phyloP scores from a whole-genome alignment of 2,329 filamentous ascomycete species.

The Paracoccidioides lutzii region DNA sequence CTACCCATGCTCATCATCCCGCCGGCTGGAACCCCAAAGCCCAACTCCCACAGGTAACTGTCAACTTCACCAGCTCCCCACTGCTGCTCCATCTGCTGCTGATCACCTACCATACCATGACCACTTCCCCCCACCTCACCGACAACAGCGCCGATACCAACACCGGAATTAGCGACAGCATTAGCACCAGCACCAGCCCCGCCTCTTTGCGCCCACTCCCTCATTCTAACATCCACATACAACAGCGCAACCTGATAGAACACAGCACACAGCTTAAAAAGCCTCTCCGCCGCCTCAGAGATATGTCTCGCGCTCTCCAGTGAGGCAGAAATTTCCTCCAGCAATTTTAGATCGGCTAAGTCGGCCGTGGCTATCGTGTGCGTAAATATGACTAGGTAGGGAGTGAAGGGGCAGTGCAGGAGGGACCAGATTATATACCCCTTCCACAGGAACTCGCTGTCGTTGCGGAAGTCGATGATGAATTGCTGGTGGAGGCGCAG shows the following conservation, averaged over 20 bases:
- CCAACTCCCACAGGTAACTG: slow-evolving; percentile 51
- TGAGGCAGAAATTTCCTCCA: slow-evolving; percentile 45
- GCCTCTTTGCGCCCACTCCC: slow-evolving; percentile 31
- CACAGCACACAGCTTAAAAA: slow-evolving; percentile 50
- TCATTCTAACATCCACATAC: slow-evolving; percentile 48
- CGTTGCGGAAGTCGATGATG: slow-evolving; percentile 17
- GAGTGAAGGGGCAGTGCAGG: slow-evolving; percentile 36
- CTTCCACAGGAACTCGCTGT: slow-evolving; percentile 17
- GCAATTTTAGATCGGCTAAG: slow-evolving; percentile 39
- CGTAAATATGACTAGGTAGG: slow-evolving; percentile 39
- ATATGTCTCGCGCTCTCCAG: slow-evolving; percentile 39
- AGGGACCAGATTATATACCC: slow-evolving; percentile 29
- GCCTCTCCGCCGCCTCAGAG: slow-evolving; percentile 47
- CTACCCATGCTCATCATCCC: slow-evolving; percentile 4
- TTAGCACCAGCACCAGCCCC: background rate
- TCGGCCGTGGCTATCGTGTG: slow-evolving; percentile 41
- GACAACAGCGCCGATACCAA: background rate
- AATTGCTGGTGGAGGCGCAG: slow-evolving; percentile 23
- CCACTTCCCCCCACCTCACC: background rate
- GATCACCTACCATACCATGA: background rate
- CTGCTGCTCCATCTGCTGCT: background rate
- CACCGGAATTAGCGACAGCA: background rate
- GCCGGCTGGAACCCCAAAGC: slow-evolving; percentile 38
- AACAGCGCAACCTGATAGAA: slow-evolving; percentile 49
- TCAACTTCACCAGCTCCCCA: slow-evolving; percentile 43